Percentiles rank a stretch among this genome's conserved stretches.
These are phyloP conservation scores for Fusarium sp. DNA, from an alignment of 2,329 filamentous ascomycete species.

Conservation along the genomic window DNA sequence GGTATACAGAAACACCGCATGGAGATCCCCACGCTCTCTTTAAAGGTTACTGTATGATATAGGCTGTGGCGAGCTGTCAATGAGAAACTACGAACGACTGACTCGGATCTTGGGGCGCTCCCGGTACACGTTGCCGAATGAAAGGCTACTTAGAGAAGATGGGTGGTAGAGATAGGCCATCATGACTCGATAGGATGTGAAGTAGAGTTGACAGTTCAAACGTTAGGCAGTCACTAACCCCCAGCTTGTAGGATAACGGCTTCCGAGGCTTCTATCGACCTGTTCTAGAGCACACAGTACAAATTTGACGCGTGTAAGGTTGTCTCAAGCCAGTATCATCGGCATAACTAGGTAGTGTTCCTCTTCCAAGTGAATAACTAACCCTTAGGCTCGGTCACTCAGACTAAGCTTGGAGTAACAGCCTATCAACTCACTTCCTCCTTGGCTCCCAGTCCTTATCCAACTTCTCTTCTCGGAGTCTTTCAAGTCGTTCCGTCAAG, in stretches of 20 bases:
- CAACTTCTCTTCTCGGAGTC: conserved; percentile 23
- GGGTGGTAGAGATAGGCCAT: conserved; percentile 5
- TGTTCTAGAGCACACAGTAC: background rate
- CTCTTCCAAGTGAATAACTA: background rate
- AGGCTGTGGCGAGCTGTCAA: background rate
- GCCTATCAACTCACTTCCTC: background rate
- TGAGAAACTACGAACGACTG: background rate
- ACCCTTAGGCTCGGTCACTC: background rate
- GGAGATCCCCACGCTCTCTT: background rate
- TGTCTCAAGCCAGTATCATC: background rate
- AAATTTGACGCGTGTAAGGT: background rate
- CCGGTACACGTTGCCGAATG: background rate
- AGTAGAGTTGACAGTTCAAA: conserved; percentile 12
- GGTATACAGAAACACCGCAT: conserved; percentile 1
- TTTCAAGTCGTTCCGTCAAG: conserved; percentile 40
- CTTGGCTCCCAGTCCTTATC: conserved; percentile 20
- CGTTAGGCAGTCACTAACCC: background rate
- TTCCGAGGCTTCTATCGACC: background rate
- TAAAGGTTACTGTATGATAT: background rate
- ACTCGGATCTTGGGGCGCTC: conserved; percentile 11
- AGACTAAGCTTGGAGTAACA: background rate
- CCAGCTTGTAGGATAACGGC: conserved; percentile 14
- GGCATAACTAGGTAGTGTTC: background rate
- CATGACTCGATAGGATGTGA: conserved; percentile 17
- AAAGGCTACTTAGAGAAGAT: conserved; percentile 9